Conservation (phyloP, 2,329 filamentous ascomycete genomes). For the Verticillium nonalfalfae region DNA sequence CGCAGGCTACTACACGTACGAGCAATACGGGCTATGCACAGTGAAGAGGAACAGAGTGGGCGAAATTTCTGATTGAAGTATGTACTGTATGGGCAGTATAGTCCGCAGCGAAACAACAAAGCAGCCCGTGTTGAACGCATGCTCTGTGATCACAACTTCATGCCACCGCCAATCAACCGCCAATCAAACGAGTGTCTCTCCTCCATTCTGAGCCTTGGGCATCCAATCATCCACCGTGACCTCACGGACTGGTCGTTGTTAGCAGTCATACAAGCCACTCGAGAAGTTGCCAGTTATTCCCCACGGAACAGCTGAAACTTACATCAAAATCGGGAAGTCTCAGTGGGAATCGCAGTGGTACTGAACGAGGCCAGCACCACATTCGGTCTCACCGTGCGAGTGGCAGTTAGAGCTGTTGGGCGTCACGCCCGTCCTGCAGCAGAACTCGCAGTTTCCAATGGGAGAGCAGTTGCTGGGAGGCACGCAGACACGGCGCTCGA, state of each 20-base stretch:
- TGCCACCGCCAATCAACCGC: neutral
- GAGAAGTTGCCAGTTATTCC: too few relatives aligned
- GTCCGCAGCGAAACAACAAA: neutral
- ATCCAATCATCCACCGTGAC: neutral
- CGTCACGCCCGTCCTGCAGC: neutral
- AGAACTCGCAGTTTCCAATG: slow-evolving; percentile 7
- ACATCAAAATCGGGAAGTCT: neutral
- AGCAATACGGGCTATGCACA: neutral
- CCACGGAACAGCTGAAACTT: neutral
- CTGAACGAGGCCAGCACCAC: neutral
- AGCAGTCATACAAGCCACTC: neutral
- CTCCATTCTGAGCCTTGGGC: neutral
- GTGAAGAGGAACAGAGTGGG: neutral
- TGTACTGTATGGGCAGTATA: neutral
- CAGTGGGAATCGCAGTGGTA: slow-evolving; percentile 6
- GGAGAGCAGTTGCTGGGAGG: slow-evolving; percentile 3
- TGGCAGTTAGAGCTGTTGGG: slow-evolving; percentile 7
- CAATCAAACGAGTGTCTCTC: neutral
- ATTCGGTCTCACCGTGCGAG: slow-evolving; percentile 3
- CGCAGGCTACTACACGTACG: neutral
- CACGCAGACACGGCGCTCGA: neutral
- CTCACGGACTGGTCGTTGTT: neutral
- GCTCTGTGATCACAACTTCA: neutral
- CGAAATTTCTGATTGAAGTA: neutral
- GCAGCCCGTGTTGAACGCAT: neutral